Evolutionary conservation across 805 yeast species (phyloP).

Genomic region (Hanseniaspora lindneri): DNA sequence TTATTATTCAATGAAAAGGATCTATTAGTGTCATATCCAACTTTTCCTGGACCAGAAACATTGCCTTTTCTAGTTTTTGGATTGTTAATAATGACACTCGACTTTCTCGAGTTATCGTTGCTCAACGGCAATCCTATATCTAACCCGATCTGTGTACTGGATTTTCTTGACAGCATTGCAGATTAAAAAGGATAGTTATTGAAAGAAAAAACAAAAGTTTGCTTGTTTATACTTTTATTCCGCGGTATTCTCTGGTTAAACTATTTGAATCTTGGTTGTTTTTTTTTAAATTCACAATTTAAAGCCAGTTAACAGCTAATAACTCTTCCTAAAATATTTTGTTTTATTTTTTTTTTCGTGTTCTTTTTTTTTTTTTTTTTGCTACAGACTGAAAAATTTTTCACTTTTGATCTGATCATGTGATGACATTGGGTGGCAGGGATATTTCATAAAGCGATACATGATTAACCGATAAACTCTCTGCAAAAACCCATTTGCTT

Average conservation of each 20-base stretch:
- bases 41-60: neutral
- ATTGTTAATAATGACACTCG: constrained; percentile 12
- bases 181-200: neutral
- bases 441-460: too few species aligned
- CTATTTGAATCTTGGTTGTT: too few species aligned
- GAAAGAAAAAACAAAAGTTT: neutral
- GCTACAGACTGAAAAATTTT: neutral
- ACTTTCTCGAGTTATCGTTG: constrained; percentile 9
- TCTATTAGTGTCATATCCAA: constrained; percentile 13
- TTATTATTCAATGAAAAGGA: constrained; percentile 10
- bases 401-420: constrained; percentile 1
- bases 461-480: too few species aligned
- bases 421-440: too few species aligned
- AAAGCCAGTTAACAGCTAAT: too few species aligned
- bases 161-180: constrained; percentile 12
- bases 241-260: too few species aligned
- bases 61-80: constrained; percentile 9
- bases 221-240: too few species aligned
- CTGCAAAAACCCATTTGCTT: too few species aligned
- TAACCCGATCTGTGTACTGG: constrained; percentile 7
- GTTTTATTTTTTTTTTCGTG: neutral
- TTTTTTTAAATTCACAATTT: too few species aligned
- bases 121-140: constrained; percentile 12
- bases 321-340: too few species aligned
- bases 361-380: neutral